These are phyloP conservation scores for Fomitopsis schrenkii DNA, from an alignment of 1,284 basidiomycete species.

Conservation along the genomic window DNA sequence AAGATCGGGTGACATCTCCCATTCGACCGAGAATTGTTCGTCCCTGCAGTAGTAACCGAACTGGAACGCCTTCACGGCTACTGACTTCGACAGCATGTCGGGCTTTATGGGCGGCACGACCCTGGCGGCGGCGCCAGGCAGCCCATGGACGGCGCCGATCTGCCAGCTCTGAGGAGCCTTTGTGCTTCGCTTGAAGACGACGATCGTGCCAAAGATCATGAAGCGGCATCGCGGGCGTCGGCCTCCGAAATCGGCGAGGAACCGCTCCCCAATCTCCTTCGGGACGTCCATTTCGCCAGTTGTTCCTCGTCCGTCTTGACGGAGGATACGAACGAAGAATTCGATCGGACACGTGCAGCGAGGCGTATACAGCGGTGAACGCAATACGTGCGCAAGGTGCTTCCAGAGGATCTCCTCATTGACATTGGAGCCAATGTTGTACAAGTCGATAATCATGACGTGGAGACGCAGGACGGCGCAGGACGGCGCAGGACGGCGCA, in stretches of 20 bases:
- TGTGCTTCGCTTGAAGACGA: conserved; percentile 37
- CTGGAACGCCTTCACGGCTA: conserved; percentile 35
- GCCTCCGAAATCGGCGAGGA: conserved; percentile 41
- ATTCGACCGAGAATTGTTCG: conserved; percentile 51
- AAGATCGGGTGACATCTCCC: conserved; percentile 32
- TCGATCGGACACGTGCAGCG: conserved; percentile 35
- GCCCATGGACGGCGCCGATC: conserved; percentile 33
- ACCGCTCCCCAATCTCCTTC: conserved; percentile 32
- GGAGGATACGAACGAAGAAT: conserved; percentile 38
- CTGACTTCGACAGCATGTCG: conserved; percentile 19
- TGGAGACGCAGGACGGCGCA: neutral
- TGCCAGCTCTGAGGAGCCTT: conserved; percentile 20
- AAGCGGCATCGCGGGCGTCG: conserved; percentile 16
- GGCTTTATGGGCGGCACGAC: conserved; percentile 34
- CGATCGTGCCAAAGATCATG: conserved; percentile 24
- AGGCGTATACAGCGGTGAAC: conserved; percentile 33
- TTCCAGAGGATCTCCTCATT: conserved; percentile 30
- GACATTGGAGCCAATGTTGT: conserved; percentile 31
- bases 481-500: neutral
- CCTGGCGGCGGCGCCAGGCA: conserved; percentile 39
- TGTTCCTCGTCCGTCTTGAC: conserved; percentile 19
- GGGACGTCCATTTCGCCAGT: conserved; percentile 49
- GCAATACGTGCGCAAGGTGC: conserved; percentile 41
- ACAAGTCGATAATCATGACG: conserved; percentile 33
- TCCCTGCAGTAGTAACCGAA: conserved; percentile 56